Base-by-base conservation (phyloP, 2,329 filamentous ascomycete genomes). In the Colletotrichum scovillei region DNA sequence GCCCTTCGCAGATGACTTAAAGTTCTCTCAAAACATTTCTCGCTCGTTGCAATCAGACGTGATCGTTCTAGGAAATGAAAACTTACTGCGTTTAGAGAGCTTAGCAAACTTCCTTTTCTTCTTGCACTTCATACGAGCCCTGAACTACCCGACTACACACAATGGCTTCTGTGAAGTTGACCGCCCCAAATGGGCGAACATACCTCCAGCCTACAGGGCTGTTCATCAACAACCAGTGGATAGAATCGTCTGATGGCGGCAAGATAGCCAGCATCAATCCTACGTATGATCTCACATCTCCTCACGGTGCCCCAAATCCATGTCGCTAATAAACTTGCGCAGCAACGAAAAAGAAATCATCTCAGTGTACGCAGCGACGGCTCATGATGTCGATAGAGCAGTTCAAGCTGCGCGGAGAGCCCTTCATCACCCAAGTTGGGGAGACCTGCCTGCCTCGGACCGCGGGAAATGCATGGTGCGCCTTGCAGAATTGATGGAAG, bases 151-250 rank as follows among this genome's bases (percentile, higher is more conserved):
- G 8, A 4, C 7, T n/a, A 19, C 42, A 49, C n/a, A 49, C 19
- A 22, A 49, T 49, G 42, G 42, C 42, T 49, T 49, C 42, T 49
- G 19, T 49, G 19, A n/a, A 49, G 42, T 49, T 49, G 42, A 93
- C 88, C 9, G 93, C 94, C 63, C 94, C 94, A 5, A 96, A 96
- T 82, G 93, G 93, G 77, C 87, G 85, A 81, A 91, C 89, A 77
- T 95, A 94, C 83, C 86, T 83, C 14, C 92, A 95, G 84, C 93
- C 93, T 2, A 86, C 90, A 57, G 94, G 94, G n/a, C 87, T 96
- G 9, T 95, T 95, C 83, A 95, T 95, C 84, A 93, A 94, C 85
- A 95, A 95, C 76, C 92, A 95, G 80, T 95, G 94, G 81, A 91
- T 94, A 66, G 87, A 90, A 78, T 90, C 91, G 69, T 91, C 88